Percentiles rank a stretch among this genome's conserved stretches.
These are phyloP conservation scores for Drosera capensis DNA, from an alignment of 148 eudicot genomes.

Conservation along the genomic window DNA sequence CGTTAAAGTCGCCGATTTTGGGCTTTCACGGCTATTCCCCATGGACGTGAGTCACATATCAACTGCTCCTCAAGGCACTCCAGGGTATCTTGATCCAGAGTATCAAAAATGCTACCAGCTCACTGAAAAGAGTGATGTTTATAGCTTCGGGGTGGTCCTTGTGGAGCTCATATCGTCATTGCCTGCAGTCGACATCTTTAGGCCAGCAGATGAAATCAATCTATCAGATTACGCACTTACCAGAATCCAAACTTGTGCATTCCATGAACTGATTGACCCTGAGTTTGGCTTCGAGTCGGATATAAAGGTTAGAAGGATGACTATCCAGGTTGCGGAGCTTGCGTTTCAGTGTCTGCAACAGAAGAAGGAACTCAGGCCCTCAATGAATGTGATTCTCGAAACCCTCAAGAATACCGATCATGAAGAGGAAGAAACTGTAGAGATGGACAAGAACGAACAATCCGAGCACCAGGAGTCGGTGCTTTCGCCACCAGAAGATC, in stretches of 20 bases:
- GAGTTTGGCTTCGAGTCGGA: slow-evolving; percentile 24
- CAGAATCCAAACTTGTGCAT: slow-evolving; percentile 19
- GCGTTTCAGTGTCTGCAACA: slow-evolving; percentile 37
- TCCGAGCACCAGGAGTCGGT: neutral
- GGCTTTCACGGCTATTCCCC: slow-evolving; percentile 26
- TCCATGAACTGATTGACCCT: slow-evolving; percentile 28
- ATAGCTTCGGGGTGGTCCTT: slow-evolving; percentile 47
- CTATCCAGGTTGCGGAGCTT: slow-evolving; percentile 28
- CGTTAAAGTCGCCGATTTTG: slow-evolving; percentile 36
- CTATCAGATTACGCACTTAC: slow-evolving; percentile 33
- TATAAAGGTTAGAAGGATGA: slow-evolving; percentile 18
- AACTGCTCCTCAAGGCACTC: slow-evolving; percentile 31
- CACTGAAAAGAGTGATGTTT: slow-evolving; percentile 52
- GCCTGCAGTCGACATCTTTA: slow-evolving; percentile 32
- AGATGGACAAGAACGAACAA: neutral
- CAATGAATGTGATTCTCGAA: slow-evolving; percentile 32
- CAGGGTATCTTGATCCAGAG: slow-evolving; percentile 49
- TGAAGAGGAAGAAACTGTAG: neutral
- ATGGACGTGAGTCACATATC: slow-evolving; percentile 22
- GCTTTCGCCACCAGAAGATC: slow-evolving; percentile 8
- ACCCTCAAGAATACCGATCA: slow-evolving; percentile 17
- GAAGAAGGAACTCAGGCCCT: slow-evolving; percentile 35
- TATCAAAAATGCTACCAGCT: slow-evolving; percentile 41
- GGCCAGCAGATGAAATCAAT: slow-evolving; percentile 31
- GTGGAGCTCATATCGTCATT: slow-evolving; percentile 47